Conservation (phyloP, 2,329 filamentous ascomycete genomes). For the Paracorniculantispora psalliotae region DNA sequence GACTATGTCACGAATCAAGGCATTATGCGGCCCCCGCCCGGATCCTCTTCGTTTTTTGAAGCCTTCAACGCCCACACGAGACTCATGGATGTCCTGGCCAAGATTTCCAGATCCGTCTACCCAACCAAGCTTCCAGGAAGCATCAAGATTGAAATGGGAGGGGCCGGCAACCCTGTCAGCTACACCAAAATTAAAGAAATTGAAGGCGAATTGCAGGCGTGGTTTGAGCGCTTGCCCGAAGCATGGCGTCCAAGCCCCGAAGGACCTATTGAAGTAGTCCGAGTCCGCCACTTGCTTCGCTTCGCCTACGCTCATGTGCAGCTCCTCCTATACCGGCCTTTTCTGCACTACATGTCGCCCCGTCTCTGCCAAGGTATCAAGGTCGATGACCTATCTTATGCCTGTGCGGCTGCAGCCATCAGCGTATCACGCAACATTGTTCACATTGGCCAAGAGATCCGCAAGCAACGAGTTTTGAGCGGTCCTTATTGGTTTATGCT, state of each 20-base stretch:
- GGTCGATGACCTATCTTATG: constrained; percentile 73
- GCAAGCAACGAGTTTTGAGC: constrained; percentile 67
- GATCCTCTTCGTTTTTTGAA: constrained; percentile 55
- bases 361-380: constrained; percentile 49
- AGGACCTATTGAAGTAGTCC: constrained; percentile 64
- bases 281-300: constrained; percentile 68
- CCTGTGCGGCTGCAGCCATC: constrained; percentile 60
- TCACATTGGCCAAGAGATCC: constrained; percentile 74
- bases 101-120: constrained; percentile 62
- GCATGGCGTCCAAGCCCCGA: constrained; percentile 76
- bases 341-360: constrained; percentile 76
- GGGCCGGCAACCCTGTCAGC: constrained; percentile 57
- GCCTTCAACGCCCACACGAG: constrained; percentile 63
- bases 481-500: constrained; percentile 85
- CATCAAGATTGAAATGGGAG: constrained; percentile 36
- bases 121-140: constrained; percentile 53
- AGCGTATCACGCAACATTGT: constrained; percentile 68
- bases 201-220: constrained; percentile 57
- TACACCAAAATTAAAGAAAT: constrained; percentile 60
- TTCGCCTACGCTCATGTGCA: constrained; percentile 81
- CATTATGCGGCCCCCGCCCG: constrained; percentile 50
- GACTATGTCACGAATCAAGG: constrained; percentile 58
- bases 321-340: constrained; percentile 76
- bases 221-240: constrained; percentile 64
- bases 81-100: constrained; percentile 59